These are phyloP conservation scores for Nicotiana tabacum DNA, from an alignment of 257 asterid genomes.

Conservation along the genomic window DNA sequence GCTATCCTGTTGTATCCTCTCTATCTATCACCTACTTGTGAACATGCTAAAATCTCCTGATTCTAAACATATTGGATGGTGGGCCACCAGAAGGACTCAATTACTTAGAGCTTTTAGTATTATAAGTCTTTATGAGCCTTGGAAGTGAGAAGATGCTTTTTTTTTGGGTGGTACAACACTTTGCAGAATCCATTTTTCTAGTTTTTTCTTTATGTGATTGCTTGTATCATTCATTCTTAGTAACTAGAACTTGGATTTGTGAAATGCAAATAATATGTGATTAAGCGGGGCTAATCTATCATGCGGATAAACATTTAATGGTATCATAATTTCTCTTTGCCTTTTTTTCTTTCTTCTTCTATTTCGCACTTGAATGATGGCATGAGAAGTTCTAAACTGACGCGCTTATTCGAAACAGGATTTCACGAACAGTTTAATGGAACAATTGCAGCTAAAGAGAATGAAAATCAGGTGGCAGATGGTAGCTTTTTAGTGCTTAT, in stretches of 20 bases:
- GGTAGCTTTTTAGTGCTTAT: conserved; percentile 48
- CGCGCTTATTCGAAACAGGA: conserved; percentile 36
- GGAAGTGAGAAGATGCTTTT: not conserved
- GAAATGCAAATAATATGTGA: not conserved
- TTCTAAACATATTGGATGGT: not conserved
- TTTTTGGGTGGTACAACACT: not conserved
- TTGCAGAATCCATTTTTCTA: not conserved
- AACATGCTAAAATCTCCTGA: conserved; percentile 1
- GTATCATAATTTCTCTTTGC: not conserved
- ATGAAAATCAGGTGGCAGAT: conserved; percentile 71
- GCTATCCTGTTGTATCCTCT: not conserved
- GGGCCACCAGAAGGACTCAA: not conserved
- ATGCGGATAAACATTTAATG: not conserved
- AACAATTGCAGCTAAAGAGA: conserved; percentile 39
- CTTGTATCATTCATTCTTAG: not conserved
- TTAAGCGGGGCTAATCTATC: not conserved
- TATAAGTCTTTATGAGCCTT: not conserved
- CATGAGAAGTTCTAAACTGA: conserved; percentile 20
- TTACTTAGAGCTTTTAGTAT: not conserved
- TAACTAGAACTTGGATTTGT: not conserved
- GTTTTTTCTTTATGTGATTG: not conserved
- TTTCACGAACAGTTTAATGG: conserved; percentile 41
- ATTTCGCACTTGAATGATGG: conserved; percentile 17
- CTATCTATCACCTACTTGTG: conserved; percentile 1
- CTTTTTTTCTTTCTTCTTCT: conserved; percentile 2